phyloP scores from a whole-genome alignment of 345 rosid species.

The Aquilaria yunnanensis region DNA sequence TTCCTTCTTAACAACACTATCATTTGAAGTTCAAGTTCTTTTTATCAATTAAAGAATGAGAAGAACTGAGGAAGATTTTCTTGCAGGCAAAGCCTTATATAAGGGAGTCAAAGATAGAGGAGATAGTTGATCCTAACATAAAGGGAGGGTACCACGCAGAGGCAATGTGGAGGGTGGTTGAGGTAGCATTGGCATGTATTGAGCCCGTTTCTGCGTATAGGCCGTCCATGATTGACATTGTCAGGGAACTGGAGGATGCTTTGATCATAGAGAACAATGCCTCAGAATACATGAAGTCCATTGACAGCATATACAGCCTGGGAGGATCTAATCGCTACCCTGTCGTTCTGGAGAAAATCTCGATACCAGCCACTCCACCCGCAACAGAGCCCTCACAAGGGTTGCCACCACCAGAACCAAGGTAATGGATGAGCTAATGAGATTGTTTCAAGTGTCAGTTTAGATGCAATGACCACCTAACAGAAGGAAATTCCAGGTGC shows the following conservation, averaged over 20 bases:
- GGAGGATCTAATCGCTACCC: conserved; percentile 53
- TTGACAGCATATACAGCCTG: conserved; percentile 54
- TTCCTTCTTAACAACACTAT: too few species aligned
- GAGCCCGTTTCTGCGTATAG: conserved; percentile 55
- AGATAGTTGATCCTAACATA: conserved; percentile 58
- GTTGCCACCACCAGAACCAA: conserved; percentile 43
- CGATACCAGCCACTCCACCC: conserved; percentile 28
- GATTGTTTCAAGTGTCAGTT: background rate
- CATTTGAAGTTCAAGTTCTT: background rate
- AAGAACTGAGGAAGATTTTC: conserved; percentile 12
- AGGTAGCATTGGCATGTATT: conserved; percentile 61
- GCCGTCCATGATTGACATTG: conserved; percentile 54
- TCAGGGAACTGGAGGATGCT: conserved; percentile 70
- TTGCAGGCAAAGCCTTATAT: conserved; percentile 57
- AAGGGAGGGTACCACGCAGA: conserved; percentile 67
- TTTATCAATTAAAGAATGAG: background rate
- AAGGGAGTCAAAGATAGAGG: conserved; percentile 65
- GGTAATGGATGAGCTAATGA: conserved; percentile 23
- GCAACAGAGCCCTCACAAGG: conserved; percentile 40
- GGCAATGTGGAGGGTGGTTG: conserved; percentile 79
- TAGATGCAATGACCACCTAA: conserved; percentile 14
- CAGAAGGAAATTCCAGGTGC: background rate
- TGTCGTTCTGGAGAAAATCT: conserved; percentile 31
- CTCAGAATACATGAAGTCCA: conserved; percentile 69
- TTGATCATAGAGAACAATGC: conserved; percentile 74